Evolutionary conservation across 2,329 filamentous ascomycete species (phyloP).

Genomic region (Nemania bipapillata): DNA sequence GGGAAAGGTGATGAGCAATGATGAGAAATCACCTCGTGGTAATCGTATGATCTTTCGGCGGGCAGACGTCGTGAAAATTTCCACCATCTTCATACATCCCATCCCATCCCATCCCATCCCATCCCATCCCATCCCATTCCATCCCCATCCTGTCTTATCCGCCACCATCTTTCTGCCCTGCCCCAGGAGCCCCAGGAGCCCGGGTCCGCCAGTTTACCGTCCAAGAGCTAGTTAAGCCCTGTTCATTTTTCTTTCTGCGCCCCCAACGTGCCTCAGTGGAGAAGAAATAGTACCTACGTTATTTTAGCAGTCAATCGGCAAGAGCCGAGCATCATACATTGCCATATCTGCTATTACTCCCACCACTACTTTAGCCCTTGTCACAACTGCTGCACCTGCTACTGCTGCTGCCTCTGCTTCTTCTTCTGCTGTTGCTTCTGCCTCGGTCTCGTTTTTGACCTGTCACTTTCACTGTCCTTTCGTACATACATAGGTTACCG

Average conservation of each 20-base stretch:
- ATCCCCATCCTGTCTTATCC: neutral
- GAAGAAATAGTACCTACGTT: neutral
- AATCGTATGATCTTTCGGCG: slow-evolving; percentile 25
- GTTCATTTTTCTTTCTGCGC: slow-evolving; percentile 2
- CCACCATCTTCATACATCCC: neutral
- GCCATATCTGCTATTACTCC: neutral
- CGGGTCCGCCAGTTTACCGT: no score
- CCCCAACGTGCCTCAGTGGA: neutral
- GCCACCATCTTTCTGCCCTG: no score
- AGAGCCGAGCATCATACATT: slow-evolving; percentile 4
- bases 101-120: no score
- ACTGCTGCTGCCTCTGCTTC: no score
- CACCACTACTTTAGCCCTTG: no score
- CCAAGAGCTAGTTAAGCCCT: neutral
- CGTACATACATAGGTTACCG: neutral
- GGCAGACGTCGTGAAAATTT: neutral
- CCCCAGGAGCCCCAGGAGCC: no score
- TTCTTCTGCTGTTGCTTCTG: no score
- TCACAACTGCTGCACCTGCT: no score
- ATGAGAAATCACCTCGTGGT: neutral
- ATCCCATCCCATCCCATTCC: neutral
- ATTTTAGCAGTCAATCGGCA: neutral
- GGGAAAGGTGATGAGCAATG: no score
- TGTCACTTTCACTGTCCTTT: neutral
- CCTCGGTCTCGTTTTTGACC: no score